Percentiles rank a stretch among this genome's conserved stretches.
Conservation (phyloP, 176 grass and related monocot genomes). For the Carex cristatella region DNA sequence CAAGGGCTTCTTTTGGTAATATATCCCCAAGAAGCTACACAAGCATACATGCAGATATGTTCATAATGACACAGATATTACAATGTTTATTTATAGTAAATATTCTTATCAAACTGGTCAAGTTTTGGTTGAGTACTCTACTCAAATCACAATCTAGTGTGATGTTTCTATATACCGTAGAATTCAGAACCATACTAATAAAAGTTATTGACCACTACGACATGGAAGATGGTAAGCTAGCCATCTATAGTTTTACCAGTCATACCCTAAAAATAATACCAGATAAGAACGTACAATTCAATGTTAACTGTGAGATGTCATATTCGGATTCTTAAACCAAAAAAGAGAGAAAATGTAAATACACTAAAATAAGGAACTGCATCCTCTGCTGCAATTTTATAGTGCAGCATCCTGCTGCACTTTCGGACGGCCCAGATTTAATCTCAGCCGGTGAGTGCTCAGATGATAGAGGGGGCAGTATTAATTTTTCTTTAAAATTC, state of each 20-base stretch:
- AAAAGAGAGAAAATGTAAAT: neutral
- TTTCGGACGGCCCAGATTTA: no score
- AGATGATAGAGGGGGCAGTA: no score
- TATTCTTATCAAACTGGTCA: neutral
- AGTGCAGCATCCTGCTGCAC: no score
- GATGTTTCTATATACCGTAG: neutral
- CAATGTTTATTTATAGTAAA: neutral
- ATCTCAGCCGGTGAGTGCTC: no score
- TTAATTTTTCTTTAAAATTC: no score
- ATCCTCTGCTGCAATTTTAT: no score
- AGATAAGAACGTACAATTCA: neutral
- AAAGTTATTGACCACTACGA: neutral
- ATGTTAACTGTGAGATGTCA: neutral
- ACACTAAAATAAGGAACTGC: neutral
- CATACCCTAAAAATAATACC: neutral
- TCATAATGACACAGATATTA: neutral
- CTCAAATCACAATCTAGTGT: neutral
- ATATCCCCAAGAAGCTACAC: slow-evolving; percentile 61
- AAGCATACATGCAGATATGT: neutral
- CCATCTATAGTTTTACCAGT: neutral
- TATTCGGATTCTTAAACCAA: neutral
- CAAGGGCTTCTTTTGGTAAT: slow-evolving; percentile 60
- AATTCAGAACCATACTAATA: neutral
- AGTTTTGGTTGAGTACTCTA: neutral
- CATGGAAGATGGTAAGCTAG: neutral